Base-by-base conservation (phyloP, 2,329 filamentous ascomycete species). In the Nannizziopsis barbatae region DNA sequence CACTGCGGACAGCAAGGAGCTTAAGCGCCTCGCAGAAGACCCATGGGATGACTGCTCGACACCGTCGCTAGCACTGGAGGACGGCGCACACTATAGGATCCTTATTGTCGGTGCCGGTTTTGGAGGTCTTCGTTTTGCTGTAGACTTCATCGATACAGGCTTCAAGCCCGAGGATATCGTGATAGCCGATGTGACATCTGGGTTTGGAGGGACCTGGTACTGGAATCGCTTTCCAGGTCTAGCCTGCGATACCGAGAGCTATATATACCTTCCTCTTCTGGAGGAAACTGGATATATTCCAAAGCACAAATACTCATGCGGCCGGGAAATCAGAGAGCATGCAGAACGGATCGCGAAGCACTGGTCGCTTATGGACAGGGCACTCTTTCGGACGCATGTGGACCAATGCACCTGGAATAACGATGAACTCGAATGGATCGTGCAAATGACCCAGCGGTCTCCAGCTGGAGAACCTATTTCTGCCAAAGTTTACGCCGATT, bases 241-340 rank as follows among this genome's bases (percentile, higher is more conserved):
- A 2, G 62, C 60, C 53, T 81, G 77, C 57, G 79, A 83, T 55
- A 62, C 79, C 2, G 79, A 82, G 60, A 69, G 69, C 46, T 79
- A 76, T 54, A 66, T 71, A 12, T 82, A 81, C 56, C 61, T 81
- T 62, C 77, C 77, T 4, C 61, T 79, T 9, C 67, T 81, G 1
- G 77, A 81, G 51, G 76, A 81, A 39, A 45, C 43, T 14, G 43
- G 33, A 7, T 45, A 45, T 27, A 38, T 45, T 22, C 43, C 43
- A 0, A 72, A 65, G n/a, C 65, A 74, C 39, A 67, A 68, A 37
- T 76, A 74, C 52, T 62, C 69, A 0, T 62, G 60, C 11, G 72
- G 70, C 0, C 53, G 60, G 2, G 74, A 76, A 53, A 50, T 79
- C 14, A 67, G 70, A 1, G 58, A 64, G 27, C 69, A 79, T 55